phyloP scores from a whole-genome alignment of 768 basidiomycete genomes.

The Leccinum imitatum region DNA sequence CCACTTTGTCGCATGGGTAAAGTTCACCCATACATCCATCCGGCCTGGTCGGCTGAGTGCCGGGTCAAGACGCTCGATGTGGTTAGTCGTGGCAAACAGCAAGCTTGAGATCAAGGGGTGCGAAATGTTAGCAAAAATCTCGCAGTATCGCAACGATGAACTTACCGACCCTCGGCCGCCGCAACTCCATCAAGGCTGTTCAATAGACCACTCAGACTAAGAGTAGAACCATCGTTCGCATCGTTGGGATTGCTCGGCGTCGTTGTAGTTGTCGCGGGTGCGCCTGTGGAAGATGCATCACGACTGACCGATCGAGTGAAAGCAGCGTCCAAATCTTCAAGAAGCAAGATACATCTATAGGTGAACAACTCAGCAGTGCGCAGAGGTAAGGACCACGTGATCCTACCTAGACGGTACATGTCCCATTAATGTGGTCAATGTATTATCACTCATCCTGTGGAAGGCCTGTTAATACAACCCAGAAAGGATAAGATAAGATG shows the following conservation, averaged over 20 bases:
- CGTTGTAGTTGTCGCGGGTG: slow-evolving; percentile 50
- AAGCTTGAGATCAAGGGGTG: slow-evolving; percentile 45
- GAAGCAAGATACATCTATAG: slow-evolving; percentile 81
- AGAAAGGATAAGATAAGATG: not conserved
- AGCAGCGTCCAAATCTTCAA: slow-evolving; percentile 92
- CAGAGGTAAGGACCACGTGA: slow-evolving; percentile 5
- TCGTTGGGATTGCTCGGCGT: slow-evolving; percentile 45
- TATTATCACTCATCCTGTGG: slow-evolving; percentile 86
- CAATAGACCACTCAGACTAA: slow-evolving; percentile 81
- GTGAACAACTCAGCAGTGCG: slow-evolving; percentile 9
- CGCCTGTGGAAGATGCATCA: slow-evolving; percentile 75
- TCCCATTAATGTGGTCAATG: slow-evolving; percentile 82
- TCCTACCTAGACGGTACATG: slow-evolving; percentile 78
- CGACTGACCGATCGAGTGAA: slow-evolving; percentile 87
- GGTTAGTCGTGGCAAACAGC: slow-evolving; percentile 91
- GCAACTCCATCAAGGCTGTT: slow-evolving; percentile 87
- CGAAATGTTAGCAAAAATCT: slow-evolving; percentile 18
- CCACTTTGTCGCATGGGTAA: slow-evolving; percentile 89
- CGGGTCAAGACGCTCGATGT: slow-evolving; percentile 89
- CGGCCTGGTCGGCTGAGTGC: slow-evolving; percentile 86
- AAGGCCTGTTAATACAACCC: slow-evolving; percentile 12
- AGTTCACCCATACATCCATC: slow-evolving; percentile 93
- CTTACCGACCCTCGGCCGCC: slow-evolving; percentile 82
- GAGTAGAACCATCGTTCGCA: slow-evolving; percentile 72
- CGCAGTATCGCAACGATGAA: slow-evolving; percentile 16